Evolutionary conservation across 169 alveolate genomes (phyloP), one percentile per base, ranked within the genome.

Genomic region (Amoebophrya sp.): DNA sequence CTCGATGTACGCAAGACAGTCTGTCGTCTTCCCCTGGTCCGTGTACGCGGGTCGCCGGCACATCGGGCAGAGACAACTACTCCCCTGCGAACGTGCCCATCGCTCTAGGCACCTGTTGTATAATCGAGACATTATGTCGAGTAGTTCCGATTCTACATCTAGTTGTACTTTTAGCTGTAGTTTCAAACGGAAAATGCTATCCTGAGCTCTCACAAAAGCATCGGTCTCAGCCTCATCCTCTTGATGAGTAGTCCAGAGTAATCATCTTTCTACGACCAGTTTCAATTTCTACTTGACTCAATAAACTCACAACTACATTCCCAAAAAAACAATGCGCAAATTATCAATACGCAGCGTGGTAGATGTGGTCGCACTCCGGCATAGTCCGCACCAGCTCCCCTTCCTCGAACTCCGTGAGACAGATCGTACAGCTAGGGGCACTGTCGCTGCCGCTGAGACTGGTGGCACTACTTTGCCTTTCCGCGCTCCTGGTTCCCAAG

Each of bases 321-420:
- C n/a, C n/a, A n/a, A n/a, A n/a, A n/a, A n/a, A n/a, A n/a, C n/a
- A n/a, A n/a, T n/a, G n/a, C n/a, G n/a, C n/a, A n/a, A n/a, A n/a
- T n/a, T n/a, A n/a, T n/a, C n/a, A 47, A 47, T 47, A 47, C 39
- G 35, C 83, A 66, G 29, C 29, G 83, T 66, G 35, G 32, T 12
- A 66, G 10, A n/a, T 7, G 35, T n/a, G 83, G 10, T 66, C 83
- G 35, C 83, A 66, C 83, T 66, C 83, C 35, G 83, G 83, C 83
- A 66, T 66, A 25, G 83, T 66, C 35, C 83, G 83, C 7, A 66
- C 35, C 83, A 66, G 29, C 35, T 66, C 83, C 32, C 83, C 83
- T 2, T 66, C 83, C 35, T 66, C 83, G 83, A 66, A 66, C 83
- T 66, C 83, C 35, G 83, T 66, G 38, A 66, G 83, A 25, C 83